Base-by-base conservation (phyloP, 495 filamentous ascomycete species). In the Lophiostoma macrostomum region DNA sequence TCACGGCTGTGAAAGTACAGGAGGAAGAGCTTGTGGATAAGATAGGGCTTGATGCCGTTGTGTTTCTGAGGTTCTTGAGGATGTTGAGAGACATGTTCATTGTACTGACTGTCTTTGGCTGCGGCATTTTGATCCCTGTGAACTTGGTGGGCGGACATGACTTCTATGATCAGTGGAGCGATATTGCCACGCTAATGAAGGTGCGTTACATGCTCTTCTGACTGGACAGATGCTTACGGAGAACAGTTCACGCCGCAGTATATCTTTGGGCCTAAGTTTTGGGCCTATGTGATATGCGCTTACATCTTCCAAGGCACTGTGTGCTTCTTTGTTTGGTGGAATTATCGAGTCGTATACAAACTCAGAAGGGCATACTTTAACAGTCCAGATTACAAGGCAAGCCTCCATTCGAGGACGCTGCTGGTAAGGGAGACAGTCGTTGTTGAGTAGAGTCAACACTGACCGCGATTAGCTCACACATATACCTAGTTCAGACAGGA, bases 41-140 rank as follows among this genome's bases (percentile, higher is more conserved):
- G 58, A 75, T 93, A 25, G 91, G 91, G 16, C 74, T 97, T 71
- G 91, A 97, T 73, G 91, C 90, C 37, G 81, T 83, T 1, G 73
- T 97, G 34, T 96, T 97, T 65, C 69, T 97, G 55, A 80, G 91
- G n/a, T 90, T 95, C 67, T 82, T 83, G 44, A 76, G 80, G 45
- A 95, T 97, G 91, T 89, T 86, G 64, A 84, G 91, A 40, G 88
- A 91, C 58, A 84, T 96, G 23, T 91, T 96, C 61, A 70, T 86
- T 39, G 61, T 78, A 25, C 69, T 95, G 63, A 78, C 81, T 42
- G 62, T 94, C 22, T 65, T 96, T 30, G 88, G 87, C 3, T 88
- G 85, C 62, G 69, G 73, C 22, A 76, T 96, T 43, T 74, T 96
- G 67, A 86, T 96, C 46, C 91, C 91, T 4, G 71, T 91, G 61